Conservation (phyloP, 305 asterid genomes). For the Ruellia speciosa region DNA sequence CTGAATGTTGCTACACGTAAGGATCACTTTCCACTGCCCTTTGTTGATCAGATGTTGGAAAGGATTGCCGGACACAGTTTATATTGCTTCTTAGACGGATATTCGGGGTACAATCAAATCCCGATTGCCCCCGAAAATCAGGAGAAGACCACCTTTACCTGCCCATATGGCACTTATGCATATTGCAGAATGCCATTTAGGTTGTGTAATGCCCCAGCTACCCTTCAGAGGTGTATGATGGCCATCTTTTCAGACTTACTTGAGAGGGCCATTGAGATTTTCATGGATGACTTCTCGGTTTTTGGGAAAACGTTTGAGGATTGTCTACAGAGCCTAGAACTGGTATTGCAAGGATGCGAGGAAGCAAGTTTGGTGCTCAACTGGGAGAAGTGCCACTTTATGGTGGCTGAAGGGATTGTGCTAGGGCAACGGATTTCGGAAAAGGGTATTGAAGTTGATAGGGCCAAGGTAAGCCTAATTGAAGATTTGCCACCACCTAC, state of each 20-base stretch:
- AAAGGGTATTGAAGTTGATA: neutral
- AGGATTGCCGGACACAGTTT: neutral
- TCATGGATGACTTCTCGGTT: conserved; percentile 5
- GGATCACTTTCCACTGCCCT: neutral
- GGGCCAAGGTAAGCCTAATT: neutral
- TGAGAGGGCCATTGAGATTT: neutral
- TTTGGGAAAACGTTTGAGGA: neutral
- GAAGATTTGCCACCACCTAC: neutral
- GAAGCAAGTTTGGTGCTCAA: neutral
- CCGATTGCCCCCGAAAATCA: too few relatives aligned
- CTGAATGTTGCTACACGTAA: neutral
- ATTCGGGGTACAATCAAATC: neutral
- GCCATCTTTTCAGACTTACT: neutral
- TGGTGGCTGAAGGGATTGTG: neutral
- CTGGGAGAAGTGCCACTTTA: neutral
- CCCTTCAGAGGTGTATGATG: conserved; percentile 6
- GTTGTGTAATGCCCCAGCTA: too few relatives aligned
- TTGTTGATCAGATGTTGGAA: conserved; percentile 7
- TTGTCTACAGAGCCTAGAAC: too few relatives aligned
- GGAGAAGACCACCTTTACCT: too few relatives aligned
- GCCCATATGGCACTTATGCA: too few relatives aligned
- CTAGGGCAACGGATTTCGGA: neutral
- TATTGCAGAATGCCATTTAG: too few relatives aligned
- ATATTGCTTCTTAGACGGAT: neutral
- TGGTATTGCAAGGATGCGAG: neutral